A percentile compares a stretch with the other conserved stretches of the same genome.
phyloP scores from a whole-genome alignment of 1,284 basidiomycete species.

The Austroboletus niveus region DNA sequence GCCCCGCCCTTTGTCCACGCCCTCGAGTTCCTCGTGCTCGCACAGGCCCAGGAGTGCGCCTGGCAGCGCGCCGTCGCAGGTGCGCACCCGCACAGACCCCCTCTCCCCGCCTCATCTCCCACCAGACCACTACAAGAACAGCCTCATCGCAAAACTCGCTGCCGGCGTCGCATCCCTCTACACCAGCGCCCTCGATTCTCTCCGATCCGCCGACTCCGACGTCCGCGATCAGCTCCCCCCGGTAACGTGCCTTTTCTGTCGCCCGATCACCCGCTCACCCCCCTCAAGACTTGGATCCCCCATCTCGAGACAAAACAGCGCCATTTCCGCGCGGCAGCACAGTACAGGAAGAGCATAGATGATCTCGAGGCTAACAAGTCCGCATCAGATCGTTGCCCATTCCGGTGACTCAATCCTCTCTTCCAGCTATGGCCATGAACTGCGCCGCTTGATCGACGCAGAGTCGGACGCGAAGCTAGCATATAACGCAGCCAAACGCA shows the following conservation, averaged over 20 bases:
- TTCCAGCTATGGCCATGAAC: constrained; percentile 79
- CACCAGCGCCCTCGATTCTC: constrained; percentile 47
- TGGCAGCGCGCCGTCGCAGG: constrained; percentile 93
- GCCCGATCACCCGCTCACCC: constrained; percentile 10
- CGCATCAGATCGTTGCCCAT: constrained; percentile 12
- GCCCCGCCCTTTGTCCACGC: constrained; percentile 60
- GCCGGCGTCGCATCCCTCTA: constrained; percentile 75
- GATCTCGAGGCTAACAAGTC: constrained; percentile 84
- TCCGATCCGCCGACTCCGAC: constrained; percentile 49
- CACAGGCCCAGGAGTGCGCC: constrained; percentile 95
- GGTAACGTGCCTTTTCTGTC: constrained; percentile 37
- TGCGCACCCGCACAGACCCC: constrained; percentile 28
- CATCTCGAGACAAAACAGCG: constrained; percentile 82
- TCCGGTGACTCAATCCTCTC: constrained; percentile 4
- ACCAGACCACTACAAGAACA: constrained; percentile 78
- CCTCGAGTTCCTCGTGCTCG: constrained; percentile 80
- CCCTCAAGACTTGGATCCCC: constrained; percentile 68
- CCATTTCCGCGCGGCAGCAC: constrained; percentile 90
- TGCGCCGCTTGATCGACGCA: constrained; percentile 73
- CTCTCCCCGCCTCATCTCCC: constrained; percentile 6
- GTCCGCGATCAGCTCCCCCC: constrained; percentile 52
- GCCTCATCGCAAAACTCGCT: constrained; percentile 84
- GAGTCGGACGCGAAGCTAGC: constrained; percentile 71
- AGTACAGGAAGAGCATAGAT: constrained; percentile 87
- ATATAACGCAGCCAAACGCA: constrained; percentile 67